Evolutionary conservation across 164 flowering plant species (phyloP).

Genomic region (Chloranthus sessilifolius): DNA sequence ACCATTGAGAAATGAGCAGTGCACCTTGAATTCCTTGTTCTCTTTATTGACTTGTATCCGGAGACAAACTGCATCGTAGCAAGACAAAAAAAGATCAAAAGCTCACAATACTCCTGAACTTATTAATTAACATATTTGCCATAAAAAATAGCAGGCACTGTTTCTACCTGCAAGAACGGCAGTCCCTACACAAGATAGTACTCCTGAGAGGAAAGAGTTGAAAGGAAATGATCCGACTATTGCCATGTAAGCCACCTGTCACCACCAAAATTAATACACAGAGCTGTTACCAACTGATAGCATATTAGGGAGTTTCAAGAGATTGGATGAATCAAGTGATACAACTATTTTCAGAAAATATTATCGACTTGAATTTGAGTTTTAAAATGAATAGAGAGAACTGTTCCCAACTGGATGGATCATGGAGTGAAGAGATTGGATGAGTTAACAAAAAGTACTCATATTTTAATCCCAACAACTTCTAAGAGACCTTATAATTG

Average conservation of each 20-base stretch:
- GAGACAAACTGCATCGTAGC: slow-evolving; percentile 64
- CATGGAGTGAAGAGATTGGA: too few species aligned
- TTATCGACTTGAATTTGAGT: too few species aligned
- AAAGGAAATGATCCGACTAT: slow-evolving; percentile 96
- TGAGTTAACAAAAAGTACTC: too few species aligned
- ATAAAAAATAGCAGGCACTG: too few species aligned
- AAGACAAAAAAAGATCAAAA: background rate
- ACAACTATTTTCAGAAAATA: too few species aligned
- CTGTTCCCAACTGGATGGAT: too few species aligned
- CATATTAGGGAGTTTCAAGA: background rate
- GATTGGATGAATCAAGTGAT: background rate
- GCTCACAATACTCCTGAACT: background rate
- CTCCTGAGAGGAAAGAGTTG: slow-evolving; percentile 95
- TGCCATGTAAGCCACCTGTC: slow-evolving; percentile 93
- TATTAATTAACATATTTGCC: too few species aligned
- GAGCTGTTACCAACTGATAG: background rate
- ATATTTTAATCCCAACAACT: too few species aligned
- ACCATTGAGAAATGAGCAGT: background rate
- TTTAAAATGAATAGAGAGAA: too few species aligned
- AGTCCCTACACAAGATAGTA: slow-evolving; percentile 90
- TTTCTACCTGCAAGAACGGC: slow-evolving; percentile 91
- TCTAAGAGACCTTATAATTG: too few species aligned
- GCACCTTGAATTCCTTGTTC: slow-evolving; percentile 98
- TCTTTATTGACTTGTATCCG: slow-evolving; percentile 98
- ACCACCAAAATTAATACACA: slow-evolving; percentile 7